Conservation (phyloP, 768 basidiomycete genomes). For the Phlebiopsis gigantea region DNA sequence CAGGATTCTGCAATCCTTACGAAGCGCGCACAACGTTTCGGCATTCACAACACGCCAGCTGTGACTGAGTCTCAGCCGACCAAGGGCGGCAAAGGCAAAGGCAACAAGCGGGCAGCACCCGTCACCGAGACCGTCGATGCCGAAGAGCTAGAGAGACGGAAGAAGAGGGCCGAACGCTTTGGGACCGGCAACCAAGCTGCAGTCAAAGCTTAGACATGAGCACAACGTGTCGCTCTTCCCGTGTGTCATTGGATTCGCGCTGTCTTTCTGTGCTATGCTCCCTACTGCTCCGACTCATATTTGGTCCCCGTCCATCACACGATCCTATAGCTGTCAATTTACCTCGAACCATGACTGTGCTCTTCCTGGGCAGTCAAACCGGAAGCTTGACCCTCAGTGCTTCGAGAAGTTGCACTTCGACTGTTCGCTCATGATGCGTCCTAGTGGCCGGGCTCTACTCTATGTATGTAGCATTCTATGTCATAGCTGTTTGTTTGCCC, state of each 20-base stretch:
- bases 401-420: no score
- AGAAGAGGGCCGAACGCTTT: slow-evolving; percentile 64
- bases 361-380: not conserved
- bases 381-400: no score
- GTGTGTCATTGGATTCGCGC: not conserved
- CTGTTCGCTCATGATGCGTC: no score
- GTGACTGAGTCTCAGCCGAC: not conserved
- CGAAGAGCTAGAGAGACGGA: slow-evolving; percentile 53
- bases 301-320: no score
- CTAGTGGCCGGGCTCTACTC: not conserved
- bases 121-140: slow-evolving; percentile 40
- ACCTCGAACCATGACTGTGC: not conserved
- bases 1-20: slow-evolving; percentile 48
- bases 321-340: no score
- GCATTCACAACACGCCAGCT: slow-evolving; percentile 17
- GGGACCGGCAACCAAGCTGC: slow-evolving; percentile 24
- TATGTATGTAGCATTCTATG: not conserved
- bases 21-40: slow-evolving; percentile 54
- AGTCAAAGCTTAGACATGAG: slow-evolving; percentile 3
- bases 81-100: slow-evolving; percentile 25
- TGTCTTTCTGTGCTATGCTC: not conserved
- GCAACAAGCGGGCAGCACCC: slow-evolving; percentile 30
- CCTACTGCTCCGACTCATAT: no score
- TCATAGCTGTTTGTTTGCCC: not conserved
- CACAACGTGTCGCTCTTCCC: not conserved